Conservation (phyloP, 768 basidiomycete species). For the Boletus rufocinnamomeus region DNA sequence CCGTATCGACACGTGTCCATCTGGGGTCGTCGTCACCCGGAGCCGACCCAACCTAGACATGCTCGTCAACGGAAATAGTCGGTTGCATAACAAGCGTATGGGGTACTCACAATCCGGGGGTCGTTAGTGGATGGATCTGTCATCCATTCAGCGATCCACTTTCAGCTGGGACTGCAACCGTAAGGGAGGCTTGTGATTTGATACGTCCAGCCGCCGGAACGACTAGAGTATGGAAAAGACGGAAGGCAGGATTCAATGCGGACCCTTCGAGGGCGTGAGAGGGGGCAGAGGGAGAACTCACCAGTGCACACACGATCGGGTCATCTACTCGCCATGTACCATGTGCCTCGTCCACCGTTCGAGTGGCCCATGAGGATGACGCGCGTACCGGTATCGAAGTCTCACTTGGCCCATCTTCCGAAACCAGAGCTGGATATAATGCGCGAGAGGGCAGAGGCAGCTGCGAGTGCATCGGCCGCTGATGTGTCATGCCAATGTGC, state of each 20-base stretch:
- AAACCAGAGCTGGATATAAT: slow-evolving; percentile 42
- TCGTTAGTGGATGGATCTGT: slow-evolving; percentile 54
- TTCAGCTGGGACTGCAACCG: slow-evolving; percentile 64
- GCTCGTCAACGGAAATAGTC: not conserved
- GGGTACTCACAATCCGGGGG: slow-evolving; percentile 73
- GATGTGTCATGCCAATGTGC: slow-evolving; percentile 93
- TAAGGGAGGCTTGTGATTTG: no score
- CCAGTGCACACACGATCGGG: slow-evolving; percentile 25
- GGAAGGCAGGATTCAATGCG: no score
- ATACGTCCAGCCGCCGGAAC: no score
- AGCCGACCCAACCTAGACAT: slow-evolving; percentile 24
- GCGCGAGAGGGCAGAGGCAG: slow-evolving; percentile 54
- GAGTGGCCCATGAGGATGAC: slow-evolving; percentile 87
- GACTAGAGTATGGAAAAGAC: no score
- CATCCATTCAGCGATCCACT: slow-evolving; percentile 73
- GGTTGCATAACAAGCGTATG: no score
- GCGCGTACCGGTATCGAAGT: slow-evolving; percentile 39
- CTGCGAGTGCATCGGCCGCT: slow-evolving; percentile 64
- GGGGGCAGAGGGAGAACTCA: no score
- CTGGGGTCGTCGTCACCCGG: slow-evolving; percentile 10
- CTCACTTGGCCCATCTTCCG: slow-evolving; percentile 43
- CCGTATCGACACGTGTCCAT: slow-evolving; percentile 15
- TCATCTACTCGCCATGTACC: slow-evolving; percentile 75
- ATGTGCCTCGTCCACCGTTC: slow-evolving; percentile 90
- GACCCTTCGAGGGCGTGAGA: no score